A percentile compares a stretch with the other conserved stretches of the same genome.
These are phyloP conservation scores for Fusarium lateritium DNA, from an alignment of 2,329 filamentous ascomycete species.

Conservation along the genomic window DNA sequence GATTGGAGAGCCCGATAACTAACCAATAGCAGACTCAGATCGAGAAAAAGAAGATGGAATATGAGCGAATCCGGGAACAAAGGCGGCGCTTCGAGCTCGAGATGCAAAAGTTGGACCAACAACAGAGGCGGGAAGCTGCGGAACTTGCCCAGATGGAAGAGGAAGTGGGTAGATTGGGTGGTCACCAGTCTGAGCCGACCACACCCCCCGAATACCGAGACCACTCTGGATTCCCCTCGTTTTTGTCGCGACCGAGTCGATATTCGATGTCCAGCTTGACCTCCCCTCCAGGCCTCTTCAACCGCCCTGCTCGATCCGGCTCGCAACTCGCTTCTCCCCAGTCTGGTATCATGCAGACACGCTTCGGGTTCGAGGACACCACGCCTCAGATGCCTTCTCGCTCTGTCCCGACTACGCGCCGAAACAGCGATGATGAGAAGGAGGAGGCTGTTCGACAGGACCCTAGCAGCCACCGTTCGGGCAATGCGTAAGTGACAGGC, in stretches of 20 bases:
- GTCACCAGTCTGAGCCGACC: slow-evolving; percentile 93
- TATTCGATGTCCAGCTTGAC: slow-evolving; percentile 92
- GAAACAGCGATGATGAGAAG: slow-evolving; percentile 93
- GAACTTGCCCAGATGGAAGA: slow-evolving; percentile 89
- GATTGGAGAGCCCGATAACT: slow-evolving; percentile 2
- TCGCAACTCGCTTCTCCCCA: slow-evolving; percentile 87
- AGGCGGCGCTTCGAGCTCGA: slow-evolving; percentile 91
- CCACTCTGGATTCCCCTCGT: slow-evolving; percentile 79
- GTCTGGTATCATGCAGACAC: slow-evolving; percentile 71
- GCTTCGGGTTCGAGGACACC: slow-evolving; percentile 67
- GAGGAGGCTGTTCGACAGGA: slow-evolving; percentile 80
- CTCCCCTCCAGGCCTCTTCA: slow-evolving; percentile 82
- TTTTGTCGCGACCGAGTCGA: slow-evolving; percentile 86
- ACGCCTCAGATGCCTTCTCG: slow-evolving; percentile 82
- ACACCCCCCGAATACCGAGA: slow-evolving; percentile 95
- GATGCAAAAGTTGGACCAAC: slow-evolving; percentile 89
- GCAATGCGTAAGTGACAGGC: slow-evolving; percentile 79
- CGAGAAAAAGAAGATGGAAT: slow-evolving; percentile 93
- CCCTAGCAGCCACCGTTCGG: slow-evolving; percentile 79
- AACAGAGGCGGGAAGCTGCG: slow-evolving; percentile 85
- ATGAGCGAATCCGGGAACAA: slow-evolving; percentile 91
- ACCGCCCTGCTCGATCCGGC: slow-evolving; percentile 81
- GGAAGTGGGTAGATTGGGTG: slow-evolving; percentile 76
- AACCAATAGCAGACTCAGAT: slow-evolving; percentile 72
- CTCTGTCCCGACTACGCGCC: slow-evolving; percentile 87